phyloP scores from a whole-genome alignment of 805 yeast genomes.

The Alloascoidea hylecoeti region DNA sequence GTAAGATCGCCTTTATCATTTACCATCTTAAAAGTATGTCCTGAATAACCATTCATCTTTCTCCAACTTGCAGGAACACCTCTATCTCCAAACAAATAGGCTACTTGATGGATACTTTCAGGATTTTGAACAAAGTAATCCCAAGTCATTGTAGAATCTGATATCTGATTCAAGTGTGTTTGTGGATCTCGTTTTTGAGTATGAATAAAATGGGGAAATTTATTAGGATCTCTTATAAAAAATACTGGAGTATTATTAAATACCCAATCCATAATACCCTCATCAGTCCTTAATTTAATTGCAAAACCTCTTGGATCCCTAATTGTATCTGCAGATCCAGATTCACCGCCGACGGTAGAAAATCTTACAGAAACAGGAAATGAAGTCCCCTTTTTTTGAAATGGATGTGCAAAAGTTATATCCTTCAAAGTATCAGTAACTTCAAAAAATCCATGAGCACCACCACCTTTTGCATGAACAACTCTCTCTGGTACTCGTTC shows the following conservation, averaged over 20 bases:
- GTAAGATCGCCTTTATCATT: conserved; percentile 33
- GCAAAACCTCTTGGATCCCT: conserved; percentile 65
- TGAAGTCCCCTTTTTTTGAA: conserved; percentile 25
- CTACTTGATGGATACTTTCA: conserved; percentile 42
- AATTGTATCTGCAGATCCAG: conserved; percentile 49
- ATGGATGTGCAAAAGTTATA: conserved; percentile 28
- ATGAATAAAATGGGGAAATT: conserved; percentile 54
- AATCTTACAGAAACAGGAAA: conserved; percentile 29
- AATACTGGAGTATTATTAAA: conserved; percentile 61
- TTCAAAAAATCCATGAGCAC: conserved; percentile 46
- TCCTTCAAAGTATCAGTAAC: conserved; percentile 43
- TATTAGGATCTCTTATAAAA: conserved; percentile 48
- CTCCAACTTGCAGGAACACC: conserved; percentile 44
- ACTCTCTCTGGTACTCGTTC: conserved; percentile 57
- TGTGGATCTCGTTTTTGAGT: conserved; percentile 60
- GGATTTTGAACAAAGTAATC: conserved; percentile 41
- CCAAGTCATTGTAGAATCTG: conserved; percentile 42
- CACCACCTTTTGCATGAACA: conserved; percentile 56
- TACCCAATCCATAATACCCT: conserved; percentile 60
- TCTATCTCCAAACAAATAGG: conserved; percentile 42
- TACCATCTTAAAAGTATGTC: conserved; percentile 47
- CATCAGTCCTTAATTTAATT: conserved; percentile 50
- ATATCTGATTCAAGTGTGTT: conserved; percentile 31
- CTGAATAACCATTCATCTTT: conserved; percentile 48
- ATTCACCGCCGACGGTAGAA: conserved; percentile 60